Percentiles rank a stretch among this genome's conserved stretches.
Conservation (phyloP, 495 filamentous ascomycete species). For the Penicillium mononematosum region DNA sequence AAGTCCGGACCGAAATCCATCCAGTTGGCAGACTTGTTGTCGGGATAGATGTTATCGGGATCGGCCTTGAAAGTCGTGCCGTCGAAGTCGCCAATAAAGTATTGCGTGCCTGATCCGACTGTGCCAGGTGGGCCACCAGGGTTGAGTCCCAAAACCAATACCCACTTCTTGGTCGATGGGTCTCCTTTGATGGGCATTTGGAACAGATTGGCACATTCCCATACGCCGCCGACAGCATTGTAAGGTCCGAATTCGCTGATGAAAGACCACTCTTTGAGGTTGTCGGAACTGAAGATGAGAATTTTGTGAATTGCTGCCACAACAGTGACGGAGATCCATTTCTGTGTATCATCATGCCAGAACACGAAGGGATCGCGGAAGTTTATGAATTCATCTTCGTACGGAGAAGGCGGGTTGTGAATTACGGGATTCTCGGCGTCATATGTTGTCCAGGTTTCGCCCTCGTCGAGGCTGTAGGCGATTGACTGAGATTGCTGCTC, state of each 20-base stretch:
- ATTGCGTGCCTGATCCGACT: conserved; percentile 42
- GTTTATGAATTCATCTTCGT: conserved; percentile 31
- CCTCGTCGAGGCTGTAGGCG: conserved; percentile 55
- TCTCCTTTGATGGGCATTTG: conserved; percentile 31
- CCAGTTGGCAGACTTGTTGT: conserved; percentile 2
- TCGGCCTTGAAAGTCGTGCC: conserved; percentile 35
- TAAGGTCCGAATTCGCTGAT: conserved; percentile 54
- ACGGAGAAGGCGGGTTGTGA: conserved; percentile 35
- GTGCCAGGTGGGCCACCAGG: conserved; percentile 55
- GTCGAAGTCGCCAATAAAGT: conserved; percentile 39
- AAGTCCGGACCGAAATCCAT: conserved; percentile 9
- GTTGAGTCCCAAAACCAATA: conserved; percentile 53
- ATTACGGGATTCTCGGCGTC: conserved; percentile 56
- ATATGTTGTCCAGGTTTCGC: conserved; percentile 49
- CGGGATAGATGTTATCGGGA: conserved; percentile 12
- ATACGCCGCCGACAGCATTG: conserved; percentile 54
- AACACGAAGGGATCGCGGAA: conserved; percentile 61
- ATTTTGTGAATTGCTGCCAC: conserved; percentile 52
- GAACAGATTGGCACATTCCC: conserved; percentile 58
- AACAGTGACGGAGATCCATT: conserved; percentile 51
- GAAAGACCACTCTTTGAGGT: conserved; percentile 53
- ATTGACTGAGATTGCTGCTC: conserved; percentile 53
- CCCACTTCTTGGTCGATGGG: conserved; percentile 36
- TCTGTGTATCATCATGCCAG: conserved; percentile 45
- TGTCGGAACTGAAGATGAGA: conserved; percentile 51